Base-by-base conservation (phyloP, 768 basidiomycete genomes). In the Boletus edulis region DNA sequence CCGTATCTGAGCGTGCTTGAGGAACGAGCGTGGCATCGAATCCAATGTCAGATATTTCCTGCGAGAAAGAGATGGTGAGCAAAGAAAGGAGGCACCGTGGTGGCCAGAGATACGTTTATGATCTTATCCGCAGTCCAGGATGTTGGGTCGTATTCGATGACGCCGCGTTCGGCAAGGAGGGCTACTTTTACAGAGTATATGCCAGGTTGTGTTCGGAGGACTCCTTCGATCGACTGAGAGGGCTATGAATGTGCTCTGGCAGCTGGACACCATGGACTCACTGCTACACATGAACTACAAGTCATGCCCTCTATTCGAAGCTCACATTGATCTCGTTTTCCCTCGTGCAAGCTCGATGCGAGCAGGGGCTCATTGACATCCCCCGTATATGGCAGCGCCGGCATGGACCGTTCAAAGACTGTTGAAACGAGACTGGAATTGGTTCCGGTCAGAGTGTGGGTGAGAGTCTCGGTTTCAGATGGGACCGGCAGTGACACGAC, bases 11-110 rank as follows among this genome's bases (percentile, higher is more conserved):
- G 18, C 81, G 80, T 41, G 77, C 68, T 2, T 82, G 77, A 0
- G 87, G 87, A 46, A 96, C 84, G 49, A 85, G 76, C 0, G 87
- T 82, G 3, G 94, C 91, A 69, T 93, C 94, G 66, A 97, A 97
- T 10, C 94, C 94, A 52, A 94, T 86, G 72, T 95, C 93, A 4
- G 87, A 88, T 55, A 96, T 92, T 81, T 94, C 94, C 89, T 94
- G 70, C 35, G 40, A 14, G 31, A 8, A 41, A 39, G 18, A n/a
- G 35, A 40, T 2, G 18, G 47, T 64, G 8, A 59, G 58, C 56
- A 55, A 13, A 7, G 13, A 22, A 24, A 34, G 34, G 43, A 18
- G 15, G n/a, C 9, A 12, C 20, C 13, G 48, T 12, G n/a, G 32
- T 20, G 37, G 24, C 3, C 22, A 39, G 31, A 59, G 32, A 51